Evolutionary conservation across 2,329 filamentous ascomycete species (phyloP), one percentile per base, ranked within the genome.

Genomic region (Amesomyces nigricolor): DNA sequence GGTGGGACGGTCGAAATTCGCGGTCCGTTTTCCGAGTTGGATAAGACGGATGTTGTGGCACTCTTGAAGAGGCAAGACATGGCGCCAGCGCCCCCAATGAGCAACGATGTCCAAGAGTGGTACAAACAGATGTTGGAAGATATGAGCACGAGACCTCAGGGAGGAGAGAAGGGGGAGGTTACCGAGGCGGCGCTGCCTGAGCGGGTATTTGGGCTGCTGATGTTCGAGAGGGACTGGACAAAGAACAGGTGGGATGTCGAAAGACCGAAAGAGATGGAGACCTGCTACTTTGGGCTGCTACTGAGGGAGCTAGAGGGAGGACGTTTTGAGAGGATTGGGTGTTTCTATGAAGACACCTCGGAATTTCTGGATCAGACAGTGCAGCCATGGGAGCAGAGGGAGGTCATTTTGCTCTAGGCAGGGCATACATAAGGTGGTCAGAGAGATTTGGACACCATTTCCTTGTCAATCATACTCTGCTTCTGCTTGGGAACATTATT

Each of bases 181-280:
- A 39, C 38, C 9, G 45, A 48, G 14, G 39, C 5, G 2, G 40
- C 10, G 2, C 14, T 52, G 29, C 54, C 54, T 4, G 43, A 48
- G 3, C 32, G 14, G 8, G 49, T 56, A 19, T 56, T 48, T 45
- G 54, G 48, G 19, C 37, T 56, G 13, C 14, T 56, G 29, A 9
- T 51, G 44, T 56, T 56, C 30, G 37, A 44, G 38, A 13, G 47
- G 37, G 54, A 44, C n/a, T 56, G 54, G 54, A 56, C 30, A 6
- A 30, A 26, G 22, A 30, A 53, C n/a, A 43, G 26, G 38, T 48
- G 51, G 44, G 51, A 54, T 26, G 17, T 29, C n/a, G 16, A 9
- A 22, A 37, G 29, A 29, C 44, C 44, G 2, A 47, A 37, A 35
- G 32, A 35, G 48, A 49, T 38, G 19, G 49, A 52, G 26, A 48